Conservation (phyloP, 202 grass and related monocot species). For the Zoysia matrella region DNA sequence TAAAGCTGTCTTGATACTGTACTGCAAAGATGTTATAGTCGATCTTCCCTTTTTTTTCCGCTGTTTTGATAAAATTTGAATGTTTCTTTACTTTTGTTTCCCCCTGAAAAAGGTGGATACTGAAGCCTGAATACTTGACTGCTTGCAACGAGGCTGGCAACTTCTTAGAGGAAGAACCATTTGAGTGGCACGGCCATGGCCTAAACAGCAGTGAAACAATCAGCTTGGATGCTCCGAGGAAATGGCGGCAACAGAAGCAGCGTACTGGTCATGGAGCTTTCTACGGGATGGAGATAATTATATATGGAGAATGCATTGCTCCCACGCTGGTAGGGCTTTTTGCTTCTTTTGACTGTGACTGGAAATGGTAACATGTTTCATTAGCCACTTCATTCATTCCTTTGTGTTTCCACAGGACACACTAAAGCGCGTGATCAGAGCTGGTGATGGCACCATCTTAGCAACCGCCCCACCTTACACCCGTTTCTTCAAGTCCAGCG, state of each 20-base stretch:
- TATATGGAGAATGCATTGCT: constrained; percentile 95
- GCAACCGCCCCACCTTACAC: constrained; percentile 91
- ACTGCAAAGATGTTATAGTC: not conserved
- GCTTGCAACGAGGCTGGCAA: constrained; percentile 82
- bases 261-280: constrained; percentile 81
- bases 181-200: constrained; percentile 70
- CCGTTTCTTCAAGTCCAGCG: constrained; percentile 52
- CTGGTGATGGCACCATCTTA: constrained; percentile 80
- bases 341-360: not conserved
- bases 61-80: constrained; percentile 16
- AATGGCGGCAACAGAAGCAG: constrained; percentile 77
- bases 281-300: constrained; percentile 70
- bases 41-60: not conserved
- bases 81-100: not conserved
- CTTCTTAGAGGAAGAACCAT: constrained; percentile 82
- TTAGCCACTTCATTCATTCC: not conserved
- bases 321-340: constrained; percentile 61
- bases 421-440: constrained; percentile 75
- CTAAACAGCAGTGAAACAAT: constrained; percentile 70
- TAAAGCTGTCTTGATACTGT: not conserved
- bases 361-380: not conserved
- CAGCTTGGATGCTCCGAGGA: constrained; percentile 79
- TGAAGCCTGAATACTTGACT: constrained; percentile 84
- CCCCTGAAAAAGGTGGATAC: constrained; percentile 70
- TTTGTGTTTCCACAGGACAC: constrained; percentile 64